Evolutionary conservation across 176 grass and related monocot species (phyloP).

Genomic region (Bothriochloa decipiens): DNA sequence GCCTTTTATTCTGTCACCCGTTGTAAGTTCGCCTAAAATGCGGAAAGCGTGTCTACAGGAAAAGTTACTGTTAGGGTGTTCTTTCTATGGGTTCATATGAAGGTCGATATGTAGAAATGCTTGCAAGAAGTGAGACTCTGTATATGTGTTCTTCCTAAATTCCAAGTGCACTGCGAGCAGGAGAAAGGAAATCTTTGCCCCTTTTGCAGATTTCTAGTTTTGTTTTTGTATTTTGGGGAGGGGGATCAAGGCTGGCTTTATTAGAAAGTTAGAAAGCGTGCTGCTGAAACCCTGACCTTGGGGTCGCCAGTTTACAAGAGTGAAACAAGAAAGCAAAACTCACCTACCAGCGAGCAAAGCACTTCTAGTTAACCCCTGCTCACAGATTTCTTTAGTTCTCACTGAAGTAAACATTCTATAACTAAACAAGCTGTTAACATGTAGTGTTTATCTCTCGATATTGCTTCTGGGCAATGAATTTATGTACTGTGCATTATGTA

Average conservation of each 20-base stretch:
- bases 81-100: not conserved
- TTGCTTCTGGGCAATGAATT: not conserved
- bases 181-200: not conserved
- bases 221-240: no score
- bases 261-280: not conserved
- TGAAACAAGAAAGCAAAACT: not conserved
- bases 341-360: no score
- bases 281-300: not conserved
- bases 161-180: not conserved
- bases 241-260: not conserved
- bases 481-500: not conserved
- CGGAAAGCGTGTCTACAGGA: not conserved
- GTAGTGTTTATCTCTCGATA: not conserved
- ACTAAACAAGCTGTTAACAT: not conserved
- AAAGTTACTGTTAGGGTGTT: not conserved
- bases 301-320: not conserved
- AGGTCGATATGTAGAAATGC: slow-evolving; percentile 7
- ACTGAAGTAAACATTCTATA: not conserved
- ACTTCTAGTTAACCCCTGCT: not conserved
- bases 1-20: not conserved
- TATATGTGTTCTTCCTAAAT: slow-evolving; percentile 5
- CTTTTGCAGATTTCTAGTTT: not conserved
- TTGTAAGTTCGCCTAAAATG: not conserved
- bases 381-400: not conserved
- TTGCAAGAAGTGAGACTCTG: slow-evolving; percentile 4